Conservation (phyloP, 129 eudicot genomes). For the Chrysanthemum seticuspe region DNA sequence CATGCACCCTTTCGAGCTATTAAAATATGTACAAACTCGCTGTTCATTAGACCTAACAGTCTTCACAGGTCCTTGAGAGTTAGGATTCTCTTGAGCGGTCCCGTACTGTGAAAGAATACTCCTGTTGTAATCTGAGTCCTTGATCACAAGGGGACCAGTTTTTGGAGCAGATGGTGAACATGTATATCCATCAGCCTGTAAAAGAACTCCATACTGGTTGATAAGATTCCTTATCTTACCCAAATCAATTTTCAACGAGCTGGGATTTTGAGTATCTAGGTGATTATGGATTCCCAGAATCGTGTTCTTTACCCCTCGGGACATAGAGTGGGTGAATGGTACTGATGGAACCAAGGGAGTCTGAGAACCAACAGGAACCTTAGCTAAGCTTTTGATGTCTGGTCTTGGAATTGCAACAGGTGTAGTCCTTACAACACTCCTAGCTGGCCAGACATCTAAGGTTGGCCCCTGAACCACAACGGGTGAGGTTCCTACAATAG, state of each 20-base stretch:
- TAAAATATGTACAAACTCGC: constrained; percentile 30
- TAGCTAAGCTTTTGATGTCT: neutral
- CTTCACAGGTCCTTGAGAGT: constrained; percentile 27
- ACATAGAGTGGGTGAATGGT: constrained; percentile 13
- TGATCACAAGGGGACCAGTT: constrained; percentile 12
- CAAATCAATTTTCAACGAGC: constrained; percentile 24
- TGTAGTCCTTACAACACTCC: too few species aligned
- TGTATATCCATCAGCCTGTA: neutral
- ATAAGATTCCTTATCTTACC: constrained; percentile 29
- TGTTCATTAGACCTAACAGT: constrained; percentile 8
- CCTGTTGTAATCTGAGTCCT: constrained; percentile 37
- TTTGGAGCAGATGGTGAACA: neutral
- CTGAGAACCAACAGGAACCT: constrained; percentile 10
- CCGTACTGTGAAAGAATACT: constrained; percentile 44
- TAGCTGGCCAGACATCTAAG: too few species aligned
- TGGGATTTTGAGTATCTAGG: constrained; percentile 1
- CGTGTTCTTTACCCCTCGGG: constrained; percentile 5
- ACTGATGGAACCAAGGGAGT: constrained; percentile 24
- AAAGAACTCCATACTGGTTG: constrained; percentile 32
- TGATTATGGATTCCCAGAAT: neutral
- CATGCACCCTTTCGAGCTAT: constrained; percentile 39
- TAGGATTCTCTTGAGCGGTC: constrained; percentile 19
- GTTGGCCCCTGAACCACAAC: too few species aligned
- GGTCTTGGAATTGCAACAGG: neutral
- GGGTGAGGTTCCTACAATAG: too few species aligned